Conservation (phyloP, 192 early-diverging fungal species). For the Coemansia sp. region DNA sequence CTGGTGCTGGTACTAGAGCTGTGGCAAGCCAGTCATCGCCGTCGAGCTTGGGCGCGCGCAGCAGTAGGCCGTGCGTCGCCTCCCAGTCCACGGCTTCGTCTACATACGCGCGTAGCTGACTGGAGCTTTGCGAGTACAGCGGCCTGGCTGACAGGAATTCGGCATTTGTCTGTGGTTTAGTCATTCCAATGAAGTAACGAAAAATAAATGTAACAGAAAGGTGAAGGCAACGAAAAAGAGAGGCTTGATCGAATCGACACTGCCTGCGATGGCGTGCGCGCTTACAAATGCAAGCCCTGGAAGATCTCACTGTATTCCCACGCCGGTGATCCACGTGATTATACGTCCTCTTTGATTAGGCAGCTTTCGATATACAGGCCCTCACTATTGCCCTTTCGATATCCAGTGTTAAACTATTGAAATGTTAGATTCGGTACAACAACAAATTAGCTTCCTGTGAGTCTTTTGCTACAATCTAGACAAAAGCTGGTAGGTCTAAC, state of each 20-base stretch:
- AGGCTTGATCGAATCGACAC: not conserved
- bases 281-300: not conserved
- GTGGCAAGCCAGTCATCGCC: conserved; percentile 31
- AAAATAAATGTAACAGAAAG: not conserved
- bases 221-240: not conserved
- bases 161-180: conserved; percentile 15
- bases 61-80: conserved; percentile 76
- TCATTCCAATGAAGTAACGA: conserved; percentile 3
- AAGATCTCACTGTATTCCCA: not conserved
- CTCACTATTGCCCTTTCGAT: too few relatives aligned
- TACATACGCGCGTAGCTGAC: conserved; percentile 47
- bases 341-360: not conserved
- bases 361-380: not conserved
- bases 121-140: conserved; percentile 24
- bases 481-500: too few relatives aligned
- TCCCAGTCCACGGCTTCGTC: conserved; percentile 80
- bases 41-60: conserved; percentile 60
- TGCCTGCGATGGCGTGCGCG: not conserved
- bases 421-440: too few relatives aligned
- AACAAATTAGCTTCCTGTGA: too few relatives aligned
- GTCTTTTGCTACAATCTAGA: too few relatives aligned
- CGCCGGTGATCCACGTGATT: not conserved
- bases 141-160: conserved; percentile 36
- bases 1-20: conserved; percentile 75
- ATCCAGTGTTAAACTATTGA: too few relatives aligned